Conservation (phyloP, 441 rosid genomes). For the Isatis lusitanica region DNA sequence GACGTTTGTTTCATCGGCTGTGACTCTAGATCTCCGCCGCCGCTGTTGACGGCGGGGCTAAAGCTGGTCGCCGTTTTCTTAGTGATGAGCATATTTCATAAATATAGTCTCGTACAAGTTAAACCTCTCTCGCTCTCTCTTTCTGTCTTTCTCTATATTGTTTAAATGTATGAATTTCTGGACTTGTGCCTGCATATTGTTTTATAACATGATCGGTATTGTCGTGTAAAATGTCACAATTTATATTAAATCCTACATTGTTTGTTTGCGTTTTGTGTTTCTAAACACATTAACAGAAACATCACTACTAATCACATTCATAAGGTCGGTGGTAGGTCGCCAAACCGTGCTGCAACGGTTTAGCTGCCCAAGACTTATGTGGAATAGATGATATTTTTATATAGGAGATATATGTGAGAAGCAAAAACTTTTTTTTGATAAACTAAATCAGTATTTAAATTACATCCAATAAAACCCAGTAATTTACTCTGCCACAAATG, state of each 20-base stretch:
- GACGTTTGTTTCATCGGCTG: neutral
- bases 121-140: neutral
- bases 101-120: neutral
- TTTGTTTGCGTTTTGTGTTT: neutral
- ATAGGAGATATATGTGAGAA: too few relatives aligned
- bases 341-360: too few relatives aligned
- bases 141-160: too few relatives aligned
- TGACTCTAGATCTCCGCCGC: neutral
- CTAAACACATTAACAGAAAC: neutral
- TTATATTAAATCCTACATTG: neutral
- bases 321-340: too few relatives aligned
- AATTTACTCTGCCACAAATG: too few relatives aligned
- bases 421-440: too few relatives aligned
- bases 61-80: neutral
- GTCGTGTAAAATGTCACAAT: neutral
- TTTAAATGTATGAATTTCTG: neutral
- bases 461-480: too few relatives aligned
- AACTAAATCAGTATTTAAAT: too few relatives aligned
- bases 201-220: neutral
- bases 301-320: too few relatives aligned
- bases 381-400: too few relatives aligned
- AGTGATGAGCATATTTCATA: neutral
- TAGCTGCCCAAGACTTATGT: too few relatives aligned
- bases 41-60: neutral
- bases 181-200: neutral